Base-by-base conservation (phyloP, 306 rosid species). In the Ormosia emarginata region DNA sequence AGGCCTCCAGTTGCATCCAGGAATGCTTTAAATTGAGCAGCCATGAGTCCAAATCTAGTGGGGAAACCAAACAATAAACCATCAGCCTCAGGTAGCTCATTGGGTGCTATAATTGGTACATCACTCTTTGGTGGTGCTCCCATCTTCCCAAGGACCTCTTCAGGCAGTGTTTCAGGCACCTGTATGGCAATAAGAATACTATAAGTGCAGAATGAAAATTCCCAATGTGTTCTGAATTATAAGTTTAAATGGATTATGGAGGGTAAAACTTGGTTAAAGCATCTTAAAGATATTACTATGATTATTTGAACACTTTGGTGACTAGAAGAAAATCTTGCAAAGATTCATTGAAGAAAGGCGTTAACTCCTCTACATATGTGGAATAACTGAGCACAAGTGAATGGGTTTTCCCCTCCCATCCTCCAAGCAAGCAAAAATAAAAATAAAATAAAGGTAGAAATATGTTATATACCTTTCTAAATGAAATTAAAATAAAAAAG, bases 21-120 rank as follows among this genome's bases (percentile, higher is more conserved):
- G 77, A 93, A 95, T 44, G 98, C 95, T 87, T 95, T 95, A 39
- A 91, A 95, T 74, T 95, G 98, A 59, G 97, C 88, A 71, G 97
- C 93, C 98, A 95, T 95, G 82, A 93, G 81, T 66, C 98, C 98
- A 61, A 95, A 95, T 85, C 98, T 89, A 30, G 98, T 95, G 12
- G 98, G 98, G 89, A 95, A 95, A 37, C 98, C 98, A 18, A 95
- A 74, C 73, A 95, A 87, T 17, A 95, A 78, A 24, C 98, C 98
- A 81, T 95, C 98, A 58, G 98, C 98, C 78, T 91, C 97, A 2
- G 92, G 74, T 43, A 95, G 90, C 37, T 93, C 94, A 66, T 74
- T 74, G 0, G 98, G 92, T 52, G 91, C 50, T 39, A 93, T 95
- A 55, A 91, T 50, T 8, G 98, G 98, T 7, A 85, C 93, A 53